phyloP scores from a whole-genome alignment of 1,139 yeast genomes.

The Hansenula lynferdii region DNA sequence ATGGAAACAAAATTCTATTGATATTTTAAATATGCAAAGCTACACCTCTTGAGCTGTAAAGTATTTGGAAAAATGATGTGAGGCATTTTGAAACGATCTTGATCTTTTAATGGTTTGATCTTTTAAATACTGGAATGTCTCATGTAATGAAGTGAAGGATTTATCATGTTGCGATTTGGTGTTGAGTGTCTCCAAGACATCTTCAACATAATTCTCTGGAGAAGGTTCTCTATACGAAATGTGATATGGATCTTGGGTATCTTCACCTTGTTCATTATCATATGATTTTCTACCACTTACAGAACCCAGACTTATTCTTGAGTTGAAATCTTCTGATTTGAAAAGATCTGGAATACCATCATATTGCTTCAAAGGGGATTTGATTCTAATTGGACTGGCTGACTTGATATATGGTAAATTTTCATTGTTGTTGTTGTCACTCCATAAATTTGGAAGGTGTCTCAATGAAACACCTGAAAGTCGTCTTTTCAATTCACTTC shows the following conservation, averaged over 20 bases:
- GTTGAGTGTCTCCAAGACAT: too few relatives aligned
- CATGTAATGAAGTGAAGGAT: too few relatives aligned
- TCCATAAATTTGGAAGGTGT: too few relatives aligned
- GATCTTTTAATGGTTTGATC: conserved; percentile 1
- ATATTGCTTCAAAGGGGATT: too few relatives aligned
- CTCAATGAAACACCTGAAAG: conserved; percentile 7
- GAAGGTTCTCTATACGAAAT: neutral
- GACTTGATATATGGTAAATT: too few relatives aligned
- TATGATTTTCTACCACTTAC: neutral
- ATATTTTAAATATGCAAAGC: too few relatives aligned
- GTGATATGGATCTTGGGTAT: neutral
- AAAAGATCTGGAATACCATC: neutral
- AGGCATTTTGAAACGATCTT: neutral
- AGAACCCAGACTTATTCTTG: neutral
- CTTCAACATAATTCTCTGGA: neutral
- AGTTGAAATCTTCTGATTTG: neutral
- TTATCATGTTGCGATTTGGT: too few relatives aligned
- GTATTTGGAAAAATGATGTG: neutral
- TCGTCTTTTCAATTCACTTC: conserved; percentile 9
- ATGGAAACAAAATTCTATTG: too few relatives aligned
- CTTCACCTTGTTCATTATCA: neutral
- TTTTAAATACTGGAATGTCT: neutral
- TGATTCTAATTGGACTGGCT: too few relatives aligned
- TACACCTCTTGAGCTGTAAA: neutral
- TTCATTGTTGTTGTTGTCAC: too few relatives aligned